Conservation (phyloP, 2,329 filamentous ascomycete genomes). For the Chaetomiaceae sp. region DNA sequence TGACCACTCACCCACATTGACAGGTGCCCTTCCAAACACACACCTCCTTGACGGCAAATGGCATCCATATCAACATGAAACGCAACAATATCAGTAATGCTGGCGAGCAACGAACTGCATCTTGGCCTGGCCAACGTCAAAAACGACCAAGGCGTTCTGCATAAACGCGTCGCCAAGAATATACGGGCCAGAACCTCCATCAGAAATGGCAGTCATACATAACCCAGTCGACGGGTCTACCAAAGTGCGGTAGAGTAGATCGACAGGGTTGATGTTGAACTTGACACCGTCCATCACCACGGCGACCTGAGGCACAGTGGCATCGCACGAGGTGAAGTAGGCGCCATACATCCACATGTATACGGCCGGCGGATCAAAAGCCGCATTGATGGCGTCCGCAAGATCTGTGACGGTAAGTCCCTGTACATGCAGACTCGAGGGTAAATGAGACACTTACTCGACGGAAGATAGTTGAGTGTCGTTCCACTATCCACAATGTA, state of each 20-base stretch:
- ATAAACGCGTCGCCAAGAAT: slow-evolving; percentile 49
- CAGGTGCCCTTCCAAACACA: not conserved
- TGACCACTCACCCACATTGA: too few species aligned
- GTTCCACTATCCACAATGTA: slow-evolving; percentile 52
- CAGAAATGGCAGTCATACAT: slow-evolving; percentile 46
- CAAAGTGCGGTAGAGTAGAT: slow-evolving; percentile 44
- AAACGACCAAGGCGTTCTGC: slow-evolving; percentile 46
- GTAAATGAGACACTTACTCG: slow-evolving; percentile 35
- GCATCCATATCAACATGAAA: not conserved
- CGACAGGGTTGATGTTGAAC: slow-evolving; percentile 46
- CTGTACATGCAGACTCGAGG: not conserved
- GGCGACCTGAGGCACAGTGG: slow-evolving; percentile 43
- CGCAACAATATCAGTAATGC: slow-evolving; percentile 18
- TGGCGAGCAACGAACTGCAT: slow-evolving; percentile 28
- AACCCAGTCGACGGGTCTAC: slow-evolving; percentile 43
- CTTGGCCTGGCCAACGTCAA: slow-evolving; percentile 29
- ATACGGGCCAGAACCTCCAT: slow-evolving; percentile 43
- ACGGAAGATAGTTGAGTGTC: slow-evolving; percentile 47
- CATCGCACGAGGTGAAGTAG: slow-evolving; percentile 48
- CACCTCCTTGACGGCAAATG: not conserved
- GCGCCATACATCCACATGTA: slow-evolving; percentile 45
- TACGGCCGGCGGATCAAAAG: slow-evolving; percentile 44
- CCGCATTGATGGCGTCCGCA: slow-evolving; percentile 43
- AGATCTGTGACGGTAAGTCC: slow-evolving; percentile 12
- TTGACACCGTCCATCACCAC: slow-evolving; percentile 41